Conservation (phyloP, 805 yeast species). For the Candida methanosorbosa region DNA sequence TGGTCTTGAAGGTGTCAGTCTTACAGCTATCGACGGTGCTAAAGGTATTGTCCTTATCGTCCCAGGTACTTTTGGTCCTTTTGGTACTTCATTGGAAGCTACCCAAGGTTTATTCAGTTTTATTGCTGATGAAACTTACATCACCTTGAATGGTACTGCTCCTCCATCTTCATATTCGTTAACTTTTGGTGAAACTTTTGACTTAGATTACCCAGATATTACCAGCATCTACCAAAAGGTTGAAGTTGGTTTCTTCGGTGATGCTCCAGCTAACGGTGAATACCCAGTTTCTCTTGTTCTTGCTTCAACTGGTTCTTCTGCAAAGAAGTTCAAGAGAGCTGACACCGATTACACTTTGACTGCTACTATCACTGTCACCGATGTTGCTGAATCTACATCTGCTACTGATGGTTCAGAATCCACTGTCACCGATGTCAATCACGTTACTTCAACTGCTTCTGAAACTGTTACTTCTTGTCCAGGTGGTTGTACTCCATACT, state of each 20-base stretch:
- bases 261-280: not conserved
- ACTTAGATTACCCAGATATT: not conserved
- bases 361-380: conserved; percentile 1
- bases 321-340: not conserved
- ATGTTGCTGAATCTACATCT: not conserved
- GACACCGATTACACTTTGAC: not conserved
- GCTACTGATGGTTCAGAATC: not conserved
- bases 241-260: not conserved
- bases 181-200: not conserved
- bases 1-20: too few species aligned
- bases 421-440: not conserved
- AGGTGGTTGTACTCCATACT: not conserved
- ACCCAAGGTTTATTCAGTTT: not conserved
- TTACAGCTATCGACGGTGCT: too few species aligned
- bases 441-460: not conserved
- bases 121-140: not conserved
- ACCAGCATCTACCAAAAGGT: not conserved
- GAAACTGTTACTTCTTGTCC: not conserved
- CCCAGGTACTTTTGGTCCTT: not conserved
- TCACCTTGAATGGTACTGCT: not conserved
- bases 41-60: too few species aligned
- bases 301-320: not conserved
- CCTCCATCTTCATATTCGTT: not conserved
- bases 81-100: not conserved
- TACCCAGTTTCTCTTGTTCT: not conserved